Base-by-base conservation (phyloP, 2,329 filamentous ascomycete species). In the Cryphonectria parasitica region DNA sequence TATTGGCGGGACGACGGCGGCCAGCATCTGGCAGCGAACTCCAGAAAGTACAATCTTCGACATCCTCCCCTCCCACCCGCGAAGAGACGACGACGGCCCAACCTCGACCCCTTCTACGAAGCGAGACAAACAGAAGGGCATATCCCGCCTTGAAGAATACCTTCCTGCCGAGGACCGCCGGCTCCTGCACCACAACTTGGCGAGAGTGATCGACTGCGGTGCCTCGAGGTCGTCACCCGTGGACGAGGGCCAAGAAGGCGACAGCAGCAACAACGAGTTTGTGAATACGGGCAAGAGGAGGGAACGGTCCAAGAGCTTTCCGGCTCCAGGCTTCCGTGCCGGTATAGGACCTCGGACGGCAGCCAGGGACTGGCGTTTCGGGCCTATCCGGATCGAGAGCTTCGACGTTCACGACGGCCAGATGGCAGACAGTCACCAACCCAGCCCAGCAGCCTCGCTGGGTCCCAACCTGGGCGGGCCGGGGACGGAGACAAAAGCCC, bases 401-500 rank as follows among this genome's bases (percentile, higher is more conserved):
- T 90, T 97, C 79, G 92, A 97, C 79, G 90, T 95, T 85, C 71
- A 71, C 49, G 74, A 70, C 31, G 76, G 74, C 67, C 62, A 82
- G 73, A 71, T 70, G 69, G 56, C 67, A 45, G 43, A 69, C 43
- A 62, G 58, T 68, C 52, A 64, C 60, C 41, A 71, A 19, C 73
- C 75, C 1, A 71, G 72, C 34, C 79, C 79, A 2, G 79, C 80
- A 15, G 78, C 78, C 1, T 77, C 77, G 25, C 78, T 90, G 17
- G 88, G 87, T 0, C 88, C 87, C 0, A 86, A 82, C 36, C 83
- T 88, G 66, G 84, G 86, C 11, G 84, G 85, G 36, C 86, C 89
- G 7, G 93, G 92, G 7, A 88, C 91, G 66, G 91, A 93, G 71
- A 97, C 95, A 0, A 97, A 95, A 79, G 96, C 93, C 6, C 87